Conservation (phyloP, 306 rosid genomes). For the Albizia julibrissin region DNA sequence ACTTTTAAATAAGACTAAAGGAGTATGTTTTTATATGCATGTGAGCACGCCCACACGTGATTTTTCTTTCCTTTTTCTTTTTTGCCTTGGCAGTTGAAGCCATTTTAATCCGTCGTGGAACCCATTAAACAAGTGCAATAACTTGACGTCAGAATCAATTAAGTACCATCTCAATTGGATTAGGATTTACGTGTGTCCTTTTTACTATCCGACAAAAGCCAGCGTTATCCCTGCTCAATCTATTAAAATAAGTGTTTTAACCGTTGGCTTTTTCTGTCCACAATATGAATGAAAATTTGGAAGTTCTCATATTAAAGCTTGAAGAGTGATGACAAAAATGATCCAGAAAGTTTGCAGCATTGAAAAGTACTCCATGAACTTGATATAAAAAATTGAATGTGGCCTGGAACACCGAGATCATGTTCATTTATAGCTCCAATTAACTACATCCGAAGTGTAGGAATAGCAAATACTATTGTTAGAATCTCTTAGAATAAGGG, state of each 20-base stretch:
- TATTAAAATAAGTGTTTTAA: not conserved
- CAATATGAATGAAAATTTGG: not conserved
- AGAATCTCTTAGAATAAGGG: no score
- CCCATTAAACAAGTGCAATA: not conserved
- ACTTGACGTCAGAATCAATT: not conserved
- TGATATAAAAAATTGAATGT: not conserved
- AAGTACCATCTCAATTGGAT: not conserved
- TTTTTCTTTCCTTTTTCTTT: not conserved
- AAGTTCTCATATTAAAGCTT: not conserved
- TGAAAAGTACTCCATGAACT: not conserved
- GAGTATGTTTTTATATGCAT: no score
- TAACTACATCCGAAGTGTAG: not conserved
- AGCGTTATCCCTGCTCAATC: not conserved
- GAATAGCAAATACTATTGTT: not conserved
- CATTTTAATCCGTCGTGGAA: not conserved
- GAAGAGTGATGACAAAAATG: not conserved
- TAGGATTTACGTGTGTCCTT: not conserved
- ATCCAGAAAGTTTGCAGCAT: not conserved
- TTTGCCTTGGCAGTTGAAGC: not conserved
- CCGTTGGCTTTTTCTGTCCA: not conserved
- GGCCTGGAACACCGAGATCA: not conserved
- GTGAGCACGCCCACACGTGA: no score
- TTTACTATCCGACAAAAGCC: not conserved
- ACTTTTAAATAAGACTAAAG: no score
- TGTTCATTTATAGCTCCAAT: not conserved